Evolutionary conservation across 2,329 filamentous ascomycete species (phyloP), one percentile per base, ranked within the genome.

Genomic region (Berkeleyomyces basicola): DNA sequence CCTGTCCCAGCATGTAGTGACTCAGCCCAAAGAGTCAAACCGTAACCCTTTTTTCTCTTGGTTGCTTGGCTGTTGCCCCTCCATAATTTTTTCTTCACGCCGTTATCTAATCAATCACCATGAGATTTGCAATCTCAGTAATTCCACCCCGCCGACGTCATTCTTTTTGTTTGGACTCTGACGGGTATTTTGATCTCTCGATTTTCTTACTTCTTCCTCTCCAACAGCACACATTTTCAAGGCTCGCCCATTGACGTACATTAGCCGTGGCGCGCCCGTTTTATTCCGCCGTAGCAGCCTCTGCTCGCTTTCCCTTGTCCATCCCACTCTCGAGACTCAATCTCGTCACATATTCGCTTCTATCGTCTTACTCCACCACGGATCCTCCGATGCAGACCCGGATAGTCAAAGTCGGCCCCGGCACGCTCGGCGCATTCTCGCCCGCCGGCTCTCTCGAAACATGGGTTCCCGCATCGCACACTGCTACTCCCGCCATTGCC

Each of bases 401-500:
- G 36, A 71, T 77, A 61, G 68, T 75, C 55, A 71, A 68, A 61
- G 70, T 77, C 49, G 68, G 65, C 37, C 69, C 67, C 64, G 69
- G 67, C 23, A 65, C 69, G 7, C 67, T 76, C 5, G 75, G 75
- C 1, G 68, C 63, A 51, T 76, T 76, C 14, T 72, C 70, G 6
- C 66, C 72, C 11, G 66, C 68, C 49, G 70, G 68, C 58, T 59
- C 61, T 42, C 67, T 79, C 58, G 72, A 76, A 58, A 71, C 70
- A 63, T 81, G 78, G 78, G 70, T 74, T 40, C 67, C 78, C 37
- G 66, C 67, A 0, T 68, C 58, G 3, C 4, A 42, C 36, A 7
- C 58, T 14, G 31, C 58, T 14, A 36, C 58, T 4, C 40, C 47
- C n/a, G 70, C 71, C 5, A 64, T 77, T 46, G 68, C 67, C 1